Evolutionary conservation across 257 asterid species (phyloP).

Genomic region (Buddleja alternifolia): DNA sequence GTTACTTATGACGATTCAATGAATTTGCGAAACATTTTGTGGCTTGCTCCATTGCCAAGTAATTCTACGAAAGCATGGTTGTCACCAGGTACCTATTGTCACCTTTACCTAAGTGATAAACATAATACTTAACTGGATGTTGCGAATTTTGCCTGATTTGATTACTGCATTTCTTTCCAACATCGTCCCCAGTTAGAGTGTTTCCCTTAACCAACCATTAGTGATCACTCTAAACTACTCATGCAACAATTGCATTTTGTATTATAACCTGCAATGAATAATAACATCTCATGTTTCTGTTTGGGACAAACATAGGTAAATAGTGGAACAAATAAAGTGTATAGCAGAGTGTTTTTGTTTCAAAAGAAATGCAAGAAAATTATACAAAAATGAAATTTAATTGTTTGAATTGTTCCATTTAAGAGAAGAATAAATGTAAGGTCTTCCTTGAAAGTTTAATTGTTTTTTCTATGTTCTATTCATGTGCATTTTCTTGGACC

Average conservation of each 20-base stretch:
- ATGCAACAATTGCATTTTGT: background rate
- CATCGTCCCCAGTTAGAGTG: background rate
- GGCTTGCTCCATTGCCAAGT: conserved; percentile 96
- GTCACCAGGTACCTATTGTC: conserved; percentile 72
- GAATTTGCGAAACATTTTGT: conserved; percentile 86
- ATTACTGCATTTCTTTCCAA: conserved; percentile 15
- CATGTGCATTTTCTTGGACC: background rate
- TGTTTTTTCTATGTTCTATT: background rate
- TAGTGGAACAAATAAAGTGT: no score
- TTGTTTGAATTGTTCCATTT: conserved; percentile 1
- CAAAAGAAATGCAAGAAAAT: background rate
- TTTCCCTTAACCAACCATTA: background rate
- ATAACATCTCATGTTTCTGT: conserved; percentile 8
- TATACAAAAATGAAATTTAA: background rate
- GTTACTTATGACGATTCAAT: conserved; percentile 75
- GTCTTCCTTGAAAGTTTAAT: conserved; percentile 4
- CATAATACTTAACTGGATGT: conserved; percentile 1
- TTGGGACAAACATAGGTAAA: conserved; percentile 1
- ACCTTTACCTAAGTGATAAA: conserved; percentile 7
- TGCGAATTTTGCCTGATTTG: background rate
- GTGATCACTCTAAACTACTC: background rate
- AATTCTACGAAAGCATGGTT: conserved; percentile 59
- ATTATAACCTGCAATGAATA: background rate
- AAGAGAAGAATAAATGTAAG: background rate
- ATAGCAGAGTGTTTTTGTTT: no score